phyloP scores from a whole-genome alignment of 148 eudicot genomes.

The Chenopodium suecicum region DNA sequence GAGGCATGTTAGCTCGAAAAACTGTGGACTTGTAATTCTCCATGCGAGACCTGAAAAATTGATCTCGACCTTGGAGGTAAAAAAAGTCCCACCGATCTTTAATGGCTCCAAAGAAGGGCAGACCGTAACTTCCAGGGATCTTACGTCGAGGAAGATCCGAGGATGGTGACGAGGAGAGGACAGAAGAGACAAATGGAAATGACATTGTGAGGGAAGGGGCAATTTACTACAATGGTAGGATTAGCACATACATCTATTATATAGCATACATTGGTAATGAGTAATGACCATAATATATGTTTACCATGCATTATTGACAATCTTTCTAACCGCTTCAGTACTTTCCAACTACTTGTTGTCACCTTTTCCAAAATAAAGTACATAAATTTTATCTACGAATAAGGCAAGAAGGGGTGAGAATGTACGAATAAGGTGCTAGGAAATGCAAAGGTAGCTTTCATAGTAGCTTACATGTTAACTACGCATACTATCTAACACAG shows the following conservation, averaged over 20 bases:
- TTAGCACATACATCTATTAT: neutral
- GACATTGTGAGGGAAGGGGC: neutral
- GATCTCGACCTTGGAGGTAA: slow-evolving; percentile 52
- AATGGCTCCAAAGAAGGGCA: slow-evolving; percentile 37
- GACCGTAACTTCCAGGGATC: slow-evolving; percentile 46
- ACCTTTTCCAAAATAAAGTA: too few species aligned
- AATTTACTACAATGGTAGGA: neutral
- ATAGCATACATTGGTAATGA: neutral
- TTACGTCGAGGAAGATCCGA: slow-evolving; percentile 24
- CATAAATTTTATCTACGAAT: too few species aligned
- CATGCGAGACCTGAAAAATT: slow-evolving; percentile 52
- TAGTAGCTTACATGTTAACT: too few species aligned
- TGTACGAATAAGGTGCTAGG: too few species aligned
- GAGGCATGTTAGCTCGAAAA: slow-evolving; percentile 71
- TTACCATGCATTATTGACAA: neutral
- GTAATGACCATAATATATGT: neutral
- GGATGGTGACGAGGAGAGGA: slow-evolving; percentile 10
- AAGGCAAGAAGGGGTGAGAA: too few species aligned
- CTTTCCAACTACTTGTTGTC: too few species aligned
- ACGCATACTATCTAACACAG: too few species aligned
- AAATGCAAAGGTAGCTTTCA: too few species aligned
- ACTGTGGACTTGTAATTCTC: slow-evolving; percentile 56
- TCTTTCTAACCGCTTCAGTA: too few species aligned
- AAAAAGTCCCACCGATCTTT: slow-evolving; percentile 48
- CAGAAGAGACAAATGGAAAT: neutral